phyloP scores from a whole-genome alignment of 2,329 filamentous ascomycete genomes.

The Nothopassalora personata region DNA sequence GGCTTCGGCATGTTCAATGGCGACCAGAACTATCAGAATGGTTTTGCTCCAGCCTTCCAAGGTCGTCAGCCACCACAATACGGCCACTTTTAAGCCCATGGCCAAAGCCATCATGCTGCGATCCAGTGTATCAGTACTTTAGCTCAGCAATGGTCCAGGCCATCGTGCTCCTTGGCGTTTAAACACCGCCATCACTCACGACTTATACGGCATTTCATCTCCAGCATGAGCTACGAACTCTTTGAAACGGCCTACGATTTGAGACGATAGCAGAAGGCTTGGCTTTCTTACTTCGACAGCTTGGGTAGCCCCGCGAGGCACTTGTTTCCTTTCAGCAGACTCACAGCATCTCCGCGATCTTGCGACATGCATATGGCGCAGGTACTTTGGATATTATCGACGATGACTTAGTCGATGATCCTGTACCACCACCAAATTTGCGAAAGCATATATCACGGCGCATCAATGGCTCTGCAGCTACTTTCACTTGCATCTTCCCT shows the following conservation, averaged over 20 bases:
- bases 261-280: slow-evolving; percentile 11
- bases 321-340: slow-evolving; percentile 1
- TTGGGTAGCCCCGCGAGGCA: background rate
- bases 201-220: slow-evolving; percentile 13
- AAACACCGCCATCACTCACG: slow-evolving; percentile 11
- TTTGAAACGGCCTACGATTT: slow-evolving; percentile 15
- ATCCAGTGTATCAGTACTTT: slow-evolving; percentile 18
- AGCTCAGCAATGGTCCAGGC: slow-evolving; percentile 3
- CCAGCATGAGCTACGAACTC: slow-evolving; percentile 18
- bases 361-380: slow-evolving; percentile 5
- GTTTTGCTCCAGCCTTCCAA: slow-evolving; percentile 14
- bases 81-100: slow-evolving; percentile 23
- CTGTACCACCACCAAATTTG: slow-evolving; percentile 10
- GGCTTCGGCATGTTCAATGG: slow-evolving; percentile 20
- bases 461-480: slow-evolving; percentile 4
- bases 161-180: slow-evolving; percentile 5
- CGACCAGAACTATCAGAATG: slow-evolving; percentile 18
- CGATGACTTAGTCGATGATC: slow-evolving; percentile 2
- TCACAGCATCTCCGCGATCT: slow-evolving; percentile 4
- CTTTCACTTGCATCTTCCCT: slow-evolving; percentile 5
- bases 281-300: slow-evolving; percentile 9
- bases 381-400: slow-evolving; percentile 7
- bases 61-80: slow-evolving; percentile 18
- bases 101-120: background rate
- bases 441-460: slow-evolving; percentile 9